These are phyloP conservation scores for Aspergillus campestris DNA, from an alignment of 495 filamentous ascomycete genomes.

Conservation along the genomic window DNA sequence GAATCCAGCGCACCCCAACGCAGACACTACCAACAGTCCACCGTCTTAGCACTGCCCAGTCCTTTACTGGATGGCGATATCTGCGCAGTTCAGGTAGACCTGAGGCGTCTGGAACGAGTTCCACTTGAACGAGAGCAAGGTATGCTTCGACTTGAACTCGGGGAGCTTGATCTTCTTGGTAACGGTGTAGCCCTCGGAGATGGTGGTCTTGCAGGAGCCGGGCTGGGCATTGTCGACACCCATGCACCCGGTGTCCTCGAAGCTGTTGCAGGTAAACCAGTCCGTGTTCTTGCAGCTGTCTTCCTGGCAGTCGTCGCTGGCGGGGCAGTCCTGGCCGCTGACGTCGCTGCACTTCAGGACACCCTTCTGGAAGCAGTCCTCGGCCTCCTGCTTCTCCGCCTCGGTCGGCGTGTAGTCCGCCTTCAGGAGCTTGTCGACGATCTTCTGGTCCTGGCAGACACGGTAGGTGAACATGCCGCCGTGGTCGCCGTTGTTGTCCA, in stretches of 20 bases:
- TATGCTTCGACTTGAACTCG: conserved; percentile 36
- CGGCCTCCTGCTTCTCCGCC: conserved; percentile 46
- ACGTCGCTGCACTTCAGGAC: conserved; percentile 45
- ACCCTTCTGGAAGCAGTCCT: conserved; percentile 45
- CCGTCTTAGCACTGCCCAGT: too few relatives aligned
- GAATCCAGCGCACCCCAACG: too few relatives aligned
- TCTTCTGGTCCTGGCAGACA: conserved; percentile 43
- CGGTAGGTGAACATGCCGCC: conserved; percentile 53
- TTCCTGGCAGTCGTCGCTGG: conserved; percentile 38
- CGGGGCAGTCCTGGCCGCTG: conserved; percentile 43
- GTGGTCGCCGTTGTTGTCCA: conserved; percentile 52
- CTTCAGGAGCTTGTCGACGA: conserved; percentile 45
- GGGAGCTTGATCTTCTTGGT: conserved; percentile 48
- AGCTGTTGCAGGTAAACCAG: conserved; percentile 49
- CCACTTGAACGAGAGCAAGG: conserved; percentile 46
- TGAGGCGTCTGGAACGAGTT: conserved; percentile 50
- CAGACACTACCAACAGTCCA: too few relatives aligned
- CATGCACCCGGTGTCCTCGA: conserved; percentile 28
- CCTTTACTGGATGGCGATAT: conserved; percentile 35
- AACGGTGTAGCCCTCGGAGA: conserved; percentile 46
- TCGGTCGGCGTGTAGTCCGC: conserved; percentile 42
- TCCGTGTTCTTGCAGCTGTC: conserved; percentile 24
- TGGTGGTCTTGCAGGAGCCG: conserved; percentile 43
- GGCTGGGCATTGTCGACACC: conserved; percentile 41
- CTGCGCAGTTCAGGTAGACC: conserved; percentile 48